phyloP scores from a whole-genome alignment of 2,329 filamentous ascomycete genomes.

The Aspergillus carbonarius region DNA sequence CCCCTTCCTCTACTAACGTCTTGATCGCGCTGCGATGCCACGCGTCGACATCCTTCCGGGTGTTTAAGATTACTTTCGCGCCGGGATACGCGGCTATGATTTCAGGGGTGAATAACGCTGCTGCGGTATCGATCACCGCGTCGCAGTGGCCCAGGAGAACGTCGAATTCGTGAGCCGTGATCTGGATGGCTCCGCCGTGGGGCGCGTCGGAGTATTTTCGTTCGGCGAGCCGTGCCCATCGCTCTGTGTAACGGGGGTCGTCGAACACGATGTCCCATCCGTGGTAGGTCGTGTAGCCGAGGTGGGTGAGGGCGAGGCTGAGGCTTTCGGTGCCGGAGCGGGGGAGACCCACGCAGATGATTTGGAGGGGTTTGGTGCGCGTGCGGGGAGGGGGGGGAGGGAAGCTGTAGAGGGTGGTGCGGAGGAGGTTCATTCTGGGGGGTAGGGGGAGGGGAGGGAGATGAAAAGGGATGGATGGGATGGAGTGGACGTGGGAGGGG shows the following conservation, averaged over 20 bases:
- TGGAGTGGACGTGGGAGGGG: too few relatives aligned
- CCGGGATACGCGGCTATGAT: constrained; percentile 37
- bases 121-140: constrained; percentile 34
- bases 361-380: constrained; percentile 16
- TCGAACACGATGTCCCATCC: constrained; percentile 14
- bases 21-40: constrained; percentile 20
- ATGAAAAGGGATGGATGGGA: too few relatives aligned
- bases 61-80: constrained; percentile 21
- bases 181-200: background rate
- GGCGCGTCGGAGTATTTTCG: constrained; percentile 15
- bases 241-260: background rate
- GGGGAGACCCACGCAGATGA: constrained; percentile 24
- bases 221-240: constrained; percentile 10
- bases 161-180: constrained; percentile 29
- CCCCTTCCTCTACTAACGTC: constrained; percentile 16
- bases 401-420: constrained; percentile 7
- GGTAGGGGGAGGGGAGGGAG: too few relatives aligned
- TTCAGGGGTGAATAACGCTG: constrained; percentile 35
- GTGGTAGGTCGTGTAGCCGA: constrained; percentile 24
- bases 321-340: constrained; percentile 28
- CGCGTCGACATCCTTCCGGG: constrained; percentile 13
- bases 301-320: constrained; percentile 21
- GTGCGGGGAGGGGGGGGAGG: background rate
- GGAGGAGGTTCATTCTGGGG: too few relatives aligned
- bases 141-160: constrained; percentile 29